phyloP scores from a whole-genome alignment of 768 basidiomycete genomes.

The Psilocybe sp. region DNA sequence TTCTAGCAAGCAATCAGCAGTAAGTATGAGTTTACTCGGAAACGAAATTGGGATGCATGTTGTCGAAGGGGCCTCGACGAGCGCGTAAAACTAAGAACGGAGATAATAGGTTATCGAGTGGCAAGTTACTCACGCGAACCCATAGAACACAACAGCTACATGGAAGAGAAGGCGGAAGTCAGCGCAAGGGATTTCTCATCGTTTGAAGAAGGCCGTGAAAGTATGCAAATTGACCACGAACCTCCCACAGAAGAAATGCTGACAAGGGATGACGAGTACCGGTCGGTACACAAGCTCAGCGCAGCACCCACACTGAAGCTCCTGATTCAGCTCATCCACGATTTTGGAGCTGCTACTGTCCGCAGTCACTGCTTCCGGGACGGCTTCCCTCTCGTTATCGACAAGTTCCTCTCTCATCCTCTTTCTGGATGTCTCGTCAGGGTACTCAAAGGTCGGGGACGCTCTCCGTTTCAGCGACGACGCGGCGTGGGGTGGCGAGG shows the following conservation, averaged over 20 bases:
- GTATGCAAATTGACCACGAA: slow-evolving; percentile 21
- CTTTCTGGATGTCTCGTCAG: slow-evolving; percentile 53
- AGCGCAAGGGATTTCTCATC: neutral
- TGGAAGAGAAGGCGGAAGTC: neutral
- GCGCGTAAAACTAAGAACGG: no score
- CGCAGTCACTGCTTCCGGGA: neutral
- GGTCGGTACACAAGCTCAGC: slow-evolving; percentile 79
- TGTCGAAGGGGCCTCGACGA: neutral
- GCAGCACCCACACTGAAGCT: slow-evolving; percentile 85
- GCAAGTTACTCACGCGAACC: slow-evolving; percentile 65
- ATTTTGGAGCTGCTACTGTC: slow-evolving; percentile 28
- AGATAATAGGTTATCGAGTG: neutral
- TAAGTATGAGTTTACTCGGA: neutral
- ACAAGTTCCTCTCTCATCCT: slow-evolving; percentile 49
- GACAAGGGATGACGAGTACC: slow-evolving; percentile 79
- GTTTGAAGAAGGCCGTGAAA: neutral
- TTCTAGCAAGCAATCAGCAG: slow-evolving; percentile 45
- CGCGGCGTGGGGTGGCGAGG: slow-evolving; percentile 8
- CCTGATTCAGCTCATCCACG: slow-evolving; percentile 63
- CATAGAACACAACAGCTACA: slow-evolving; percentile 77
- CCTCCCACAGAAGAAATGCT: slow-evolving; percentile 93
- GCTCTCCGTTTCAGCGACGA: slow-evolving; percentile 56
- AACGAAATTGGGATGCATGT: neutral
- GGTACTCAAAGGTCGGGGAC: slow-evolving; percentile 55
- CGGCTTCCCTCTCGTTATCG: slow-evolving; percentile 3